These are phyloP conservation scores for Craspedostauros australis DNA, from an alignment of 108 stramenopile genomes.

Conservation along the genomic window DNA sequence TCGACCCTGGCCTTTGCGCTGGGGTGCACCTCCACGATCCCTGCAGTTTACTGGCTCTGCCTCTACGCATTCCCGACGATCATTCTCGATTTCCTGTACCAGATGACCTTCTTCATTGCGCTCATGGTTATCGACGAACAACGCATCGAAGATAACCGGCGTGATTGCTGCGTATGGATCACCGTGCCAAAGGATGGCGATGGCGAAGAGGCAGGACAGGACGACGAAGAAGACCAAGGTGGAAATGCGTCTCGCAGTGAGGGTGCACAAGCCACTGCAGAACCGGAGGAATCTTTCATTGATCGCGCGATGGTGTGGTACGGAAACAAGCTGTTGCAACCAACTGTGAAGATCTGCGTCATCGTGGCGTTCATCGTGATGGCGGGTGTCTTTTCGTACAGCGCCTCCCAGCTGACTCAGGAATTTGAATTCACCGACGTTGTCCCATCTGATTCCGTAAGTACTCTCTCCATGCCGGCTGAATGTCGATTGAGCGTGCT, in stretches of 20 bases:
- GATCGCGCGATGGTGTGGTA: constrained; percentile 21
- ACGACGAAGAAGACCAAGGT: not conserved
- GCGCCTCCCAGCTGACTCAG: constrained; percentile 9
- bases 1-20: constrained; percentile 19
- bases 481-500: not conserved
- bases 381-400: constrained; percentile 15
- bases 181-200: not conserved
- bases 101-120: constrained; percentile 24
- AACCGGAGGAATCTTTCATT: not conserved
- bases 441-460: constrained; percentile 11
- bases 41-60: constrained; percentile 18
- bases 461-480: not conserved
- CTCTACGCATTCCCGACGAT: constrained; percentile 21
- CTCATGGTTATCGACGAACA: constrained; percentile 18
- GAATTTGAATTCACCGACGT: constrained; percentile 14
- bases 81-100: constrained; percentile 5
- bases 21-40: constrained; percentile 11
- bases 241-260: not conserved
- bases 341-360: constrained; percentile 17
- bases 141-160: constrained; percentile 6
- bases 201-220: not conserved
- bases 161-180: constrained; percentile 27
- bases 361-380: constrained; percentile 11
- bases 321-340: constrained; percentile 5
- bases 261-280: too few relatives aligned